Evolutionary conservation across 2,329 filamentous ascomycete species (phyloP).

Genomic region (Apiospora arundinis): DNA sequence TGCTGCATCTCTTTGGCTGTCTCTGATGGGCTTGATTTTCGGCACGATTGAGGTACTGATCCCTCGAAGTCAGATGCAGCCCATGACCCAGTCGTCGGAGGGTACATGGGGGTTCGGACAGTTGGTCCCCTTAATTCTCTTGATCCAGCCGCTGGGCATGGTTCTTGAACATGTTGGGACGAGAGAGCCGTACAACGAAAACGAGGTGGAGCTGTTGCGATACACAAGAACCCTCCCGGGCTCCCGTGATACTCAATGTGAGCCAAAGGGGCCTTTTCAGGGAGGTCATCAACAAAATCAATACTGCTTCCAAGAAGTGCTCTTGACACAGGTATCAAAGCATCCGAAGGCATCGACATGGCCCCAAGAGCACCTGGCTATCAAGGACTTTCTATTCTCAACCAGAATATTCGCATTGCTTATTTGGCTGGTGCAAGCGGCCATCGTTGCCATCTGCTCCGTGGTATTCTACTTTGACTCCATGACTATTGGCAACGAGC

Average conservation of each 20-base stretch:
- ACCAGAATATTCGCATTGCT: slow-evolving; percentile 21
- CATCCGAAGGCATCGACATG: background rate
- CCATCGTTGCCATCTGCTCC: slow-evolving; percentile 18
- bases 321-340: background rate
- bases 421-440: slow-evolving; percentile 20
- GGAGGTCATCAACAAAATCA: background rate
- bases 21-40: slow-evolving; percentile 21
- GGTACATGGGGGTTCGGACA: slow-evolving; percentile 23
- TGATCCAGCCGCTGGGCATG: slow-evolving; percentile 22
- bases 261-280: background rate
- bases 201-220: background rate
- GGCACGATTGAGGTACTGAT: slow-evolving; percentile 22
- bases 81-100: slow-evolving; percentile 13
- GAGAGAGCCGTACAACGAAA: background rate
- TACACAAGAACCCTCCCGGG: background rate
- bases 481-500: slow-evolving; percentile 14
- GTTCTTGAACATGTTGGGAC: slow-evolving; percentile 21
- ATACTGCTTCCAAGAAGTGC: background rate
- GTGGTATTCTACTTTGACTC: slow-evolving; percentile 21
- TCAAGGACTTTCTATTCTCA: slow-evolving; percentile 18
- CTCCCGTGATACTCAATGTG: slow-evolving; percentile 6
- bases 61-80: slow-evolving; percentile 21
- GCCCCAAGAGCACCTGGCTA: background rate
- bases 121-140: slow-evolving; percentile 20
- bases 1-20: slow-evolving; percentile 22